Base-by-base conservation (phyloP, 352 stramenopile genomes). In the Elongisporangium undulatum region DNA sequence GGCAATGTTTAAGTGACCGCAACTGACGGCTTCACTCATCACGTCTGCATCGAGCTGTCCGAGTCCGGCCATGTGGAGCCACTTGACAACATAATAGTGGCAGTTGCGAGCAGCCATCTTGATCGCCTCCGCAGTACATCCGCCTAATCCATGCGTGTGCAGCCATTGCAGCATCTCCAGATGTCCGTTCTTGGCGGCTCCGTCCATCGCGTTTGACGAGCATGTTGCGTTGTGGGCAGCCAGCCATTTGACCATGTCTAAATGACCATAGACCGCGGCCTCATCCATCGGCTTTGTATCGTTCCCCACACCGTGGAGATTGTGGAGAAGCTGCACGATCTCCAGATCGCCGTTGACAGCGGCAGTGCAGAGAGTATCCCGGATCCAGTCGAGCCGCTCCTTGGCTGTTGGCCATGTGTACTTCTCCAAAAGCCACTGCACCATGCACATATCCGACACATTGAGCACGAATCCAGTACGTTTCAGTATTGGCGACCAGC, bases 131-230 rank as follows among this genome's bases (percentile, higher is more conserved):
- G 34, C 2, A 17, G 12, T 17, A 17, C 34, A 45, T 17, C 4
- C 34, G 13, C 13, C 4, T 2, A 12, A 45, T 17, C 17, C 34
- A 48, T 87, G 55, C 6, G 41, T 41, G 5, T 85, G 75, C 3
- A 89, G 68, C 72, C 71, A 91, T 53, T 76, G 52, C 15, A 89
- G 58, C 13, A 84, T 66, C 15, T 77, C 75, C 7, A 88, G 26
- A 34, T 84, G 76, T 24, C 79, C 79, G 9, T 68, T 68, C 13
- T 65, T 66, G 0, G 65, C 70, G 0, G 78, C 78, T 12, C 71
- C 63, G 26, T 84, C 70, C 75, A 86, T 88, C 0, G 74, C 78
- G 5, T 63, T 56, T 20, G 71, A 60, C 12, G 75, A 77, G 49
- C 75, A 81, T 56, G 75, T 64, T 0, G n/a, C 57, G 23, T 70